phyloP scores from a whole-genome alignment of 345 rosid genomes.

The Punica granatum region DNA sequence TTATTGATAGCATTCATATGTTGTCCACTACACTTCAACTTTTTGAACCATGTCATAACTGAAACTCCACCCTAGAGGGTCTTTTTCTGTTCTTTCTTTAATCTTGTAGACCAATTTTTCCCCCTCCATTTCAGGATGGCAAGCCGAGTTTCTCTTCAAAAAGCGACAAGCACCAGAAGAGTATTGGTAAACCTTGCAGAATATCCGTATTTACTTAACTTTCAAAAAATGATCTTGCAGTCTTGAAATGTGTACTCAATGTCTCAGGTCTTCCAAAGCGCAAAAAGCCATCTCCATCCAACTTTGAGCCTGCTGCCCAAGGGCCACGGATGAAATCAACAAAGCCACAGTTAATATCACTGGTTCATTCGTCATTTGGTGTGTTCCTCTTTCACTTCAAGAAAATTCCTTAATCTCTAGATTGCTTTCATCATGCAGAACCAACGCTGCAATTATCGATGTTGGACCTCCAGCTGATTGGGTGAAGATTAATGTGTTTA shows the following conservation, averaged over 20 bases:
- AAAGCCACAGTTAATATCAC: constrained; percentile 34
- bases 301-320: constrained; percentile 23
- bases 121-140: constrained; percentile 33
- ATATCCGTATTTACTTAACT: background rate
- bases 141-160: constrained; percentile 32
- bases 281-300: constrained; percentile 33
- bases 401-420: background rate
- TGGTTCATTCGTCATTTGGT: background rate
- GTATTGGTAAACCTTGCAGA: constrained; percentile 23
- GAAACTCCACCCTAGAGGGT: background rate
- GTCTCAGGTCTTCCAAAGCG: constrained; percentile 46
- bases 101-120: background rate
- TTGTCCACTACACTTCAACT: background rate
- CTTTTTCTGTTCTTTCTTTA: background rate
- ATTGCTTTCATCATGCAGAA: constrained; percentile 20
- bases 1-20: background rate
- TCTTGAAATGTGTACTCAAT: background rate
- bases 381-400: background rate
- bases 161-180: constrained; percentile 45
- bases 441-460: constrained; percentile 35
- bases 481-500: constrained; percentile 64
- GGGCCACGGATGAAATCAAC: constrained; percentile 24
- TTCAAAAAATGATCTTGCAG: background rate
- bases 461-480: constrained; percentile 67
- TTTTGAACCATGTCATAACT: background rate